phyloP scores from a whole-genome alignment of 2,329 filamentous ascomycete species.

The Paradendryphiella salina region DNA sequence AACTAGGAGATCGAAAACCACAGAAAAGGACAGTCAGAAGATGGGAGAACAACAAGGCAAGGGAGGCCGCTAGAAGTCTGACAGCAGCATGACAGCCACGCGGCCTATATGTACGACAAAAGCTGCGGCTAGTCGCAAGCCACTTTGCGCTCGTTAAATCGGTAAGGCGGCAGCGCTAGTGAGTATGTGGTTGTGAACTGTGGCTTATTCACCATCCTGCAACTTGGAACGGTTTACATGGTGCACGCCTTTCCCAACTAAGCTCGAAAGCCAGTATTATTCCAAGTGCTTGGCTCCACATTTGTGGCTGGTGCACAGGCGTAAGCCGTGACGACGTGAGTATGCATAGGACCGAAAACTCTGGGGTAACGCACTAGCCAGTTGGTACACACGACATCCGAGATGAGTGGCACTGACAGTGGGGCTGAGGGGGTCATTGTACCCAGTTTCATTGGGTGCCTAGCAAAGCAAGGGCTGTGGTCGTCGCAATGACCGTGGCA shows the following conservation, averaged over 20 bases:
- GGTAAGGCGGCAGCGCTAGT: conserved; percentile 13
- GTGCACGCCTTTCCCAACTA: background rate
- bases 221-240: background rate
- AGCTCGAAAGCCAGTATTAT: background rate
- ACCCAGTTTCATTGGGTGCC: background rate
- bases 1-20: background rate
- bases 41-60: background rate
- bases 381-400: background rate
- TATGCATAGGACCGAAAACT: background rate
- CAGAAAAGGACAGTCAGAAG: background rate
- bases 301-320: background rate
- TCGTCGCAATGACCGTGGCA: background rate
- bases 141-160: conserved; percentile 5
- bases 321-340: background rate
- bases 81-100: background rate
- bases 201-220: conserved; percentile 4
- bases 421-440: background rate
- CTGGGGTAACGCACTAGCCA: background rate
- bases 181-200: background rate
- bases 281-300: background rate
- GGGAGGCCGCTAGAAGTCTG: background rate
- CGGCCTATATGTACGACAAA: conserved; percentile 4
- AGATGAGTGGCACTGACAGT: background rate
- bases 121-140: conserved; percentile 6
- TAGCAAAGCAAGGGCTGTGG: background rate